Base-by-base conservation (phyloP, 179 eudicot genomes). In the Beta macrorhiza region DNA sequence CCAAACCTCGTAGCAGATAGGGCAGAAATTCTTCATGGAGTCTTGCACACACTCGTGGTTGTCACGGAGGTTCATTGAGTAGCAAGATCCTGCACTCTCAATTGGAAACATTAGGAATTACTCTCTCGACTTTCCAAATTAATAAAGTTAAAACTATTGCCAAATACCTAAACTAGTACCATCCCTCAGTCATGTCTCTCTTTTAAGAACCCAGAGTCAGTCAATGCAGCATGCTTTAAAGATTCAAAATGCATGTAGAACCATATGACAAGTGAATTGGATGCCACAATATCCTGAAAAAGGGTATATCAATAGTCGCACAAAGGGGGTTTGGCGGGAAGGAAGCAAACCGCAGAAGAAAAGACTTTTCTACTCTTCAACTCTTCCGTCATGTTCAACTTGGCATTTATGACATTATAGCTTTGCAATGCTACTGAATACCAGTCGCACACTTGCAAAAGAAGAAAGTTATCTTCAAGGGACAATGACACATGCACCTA, bases 1-100 rank as follows among this genome's bases (percentile, higher is more conserved):
- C 55, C 64, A 74, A n/a, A 94, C 98, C 97, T 95, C 98, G 63
- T 93, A 93, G 90, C 97, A 95, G 76, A 95, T 93, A 71, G 98
- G 98, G 83, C 98, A 95, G 44, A 85, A 90, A 79, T 88, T 87
- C 91, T 95, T 95, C 98, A 95, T 90, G 11, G 97, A 86, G 83
- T 95, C 84, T 86, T 91, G 97, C 53, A 95, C 91, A 75, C 98
- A 93, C 12, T 77, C 78, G 82, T 95, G 98, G 84, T 95, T 93
- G 87, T 89, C 90, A 73, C 84, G 96, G 72, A 93, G 84, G 55
- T 62, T 78, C 53, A 83, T 70, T 7, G 91, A 55, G 86, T 91
- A 94, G 93, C 98, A 94, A 55, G 97, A 94, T 51, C 91, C 97
- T 94, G 92, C 78, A 62, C 45, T 73, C 71, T 19, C 78, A 84